phyloP scores from a whole-genome alignment of 192 early-diverging fungal species.

The Physocladia obscura region DNA sequence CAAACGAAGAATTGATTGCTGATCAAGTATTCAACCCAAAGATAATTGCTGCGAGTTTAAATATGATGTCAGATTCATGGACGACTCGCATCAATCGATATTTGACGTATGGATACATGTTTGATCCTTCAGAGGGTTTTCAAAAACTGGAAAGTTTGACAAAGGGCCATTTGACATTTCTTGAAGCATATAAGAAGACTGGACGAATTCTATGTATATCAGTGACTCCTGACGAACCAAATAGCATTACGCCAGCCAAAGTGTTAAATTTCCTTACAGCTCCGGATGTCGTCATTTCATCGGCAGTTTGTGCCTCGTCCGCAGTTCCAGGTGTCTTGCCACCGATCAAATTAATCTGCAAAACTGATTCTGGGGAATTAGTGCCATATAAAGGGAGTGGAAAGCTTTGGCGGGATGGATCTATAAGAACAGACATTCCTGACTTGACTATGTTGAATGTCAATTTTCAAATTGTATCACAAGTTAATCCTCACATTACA shows the following conservation, averaged over 20 bases:
- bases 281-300: conserved; percentile 78
- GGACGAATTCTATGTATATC: conserved; percentile 86
- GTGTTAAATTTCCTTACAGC: conserved; percentile 83
- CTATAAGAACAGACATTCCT: conserved; percentile 73
- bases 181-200: conserved; percentile 85
- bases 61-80: conserved; percentile 24
- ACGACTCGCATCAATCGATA: conserved; percentile 29
- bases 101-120: conserved; percentile 37
- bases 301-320: conserved; percentile 82
- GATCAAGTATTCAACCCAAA: conserved; percentile 48
- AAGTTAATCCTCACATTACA: conserved; percentile 80
- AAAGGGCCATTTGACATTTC: conserved; percentile 73
- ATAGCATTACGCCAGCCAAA: conserved; percentile 65
- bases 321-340: conserved; percentile 83
- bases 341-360: conserved; percentile 80
- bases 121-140: conserved; percentile 34
- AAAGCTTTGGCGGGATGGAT: conserved; percentile 83
- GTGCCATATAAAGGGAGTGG: conserved; percentile 73
- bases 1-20: conserved; percentile 56
- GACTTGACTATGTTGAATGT: conserved; percentile 43
- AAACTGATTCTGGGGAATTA: conserved; percentile 56
- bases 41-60: not conserved
- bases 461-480: conserved; percentile 26
- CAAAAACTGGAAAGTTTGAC: conserved; percentile 29
- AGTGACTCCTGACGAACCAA: conserved; percentile 70